Evolutionary conservation across 176 grass and related monocot genomes (phyloP), one percentile per base, ranked within the genome.

Genomic region (Juncus inflexus): DNA sequence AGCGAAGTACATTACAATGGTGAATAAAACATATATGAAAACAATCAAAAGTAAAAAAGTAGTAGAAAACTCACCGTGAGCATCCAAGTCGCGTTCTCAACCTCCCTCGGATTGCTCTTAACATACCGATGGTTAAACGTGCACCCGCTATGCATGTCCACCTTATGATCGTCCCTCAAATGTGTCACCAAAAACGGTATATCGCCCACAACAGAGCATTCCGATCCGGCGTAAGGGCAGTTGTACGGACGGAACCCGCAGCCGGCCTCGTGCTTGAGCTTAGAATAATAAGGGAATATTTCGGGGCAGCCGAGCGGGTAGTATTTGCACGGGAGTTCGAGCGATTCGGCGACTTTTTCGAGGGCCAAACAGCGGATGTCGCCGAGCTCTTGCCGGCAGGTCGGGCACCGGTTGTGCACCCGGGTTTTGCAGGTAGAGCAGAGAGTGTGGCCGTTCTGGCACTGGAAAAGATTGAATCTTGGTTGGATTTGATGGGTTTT

Each of bases 41-140:
- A 28, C 35, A 8, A 74, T 12, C 3, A 64, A 40, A 51, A 78
- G 61, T 14, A 38, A 9, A 47, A 47, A 62, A 65, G 19, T 2
- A 70, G 39, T 2, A 40, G 10, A 77, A 3, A 53, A 62, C 78
- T 63, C 77, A 95, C 91, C 4, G 87, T 90, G 12, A 90, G 73
- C 91, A 90, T 90, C 91, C 91, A 96, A 64, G 87, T 96, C 12
- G 87, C 87, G 28, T 90, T 90, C 64, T 96, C 87, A 15, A 90
- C 86, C 72, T 90, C 87, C 10, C 79, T 65, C 2, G 81, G 81
- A 61, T 96, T 90, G 0, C 83, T 82, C 58, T 90, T 96, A 55
- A 96, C 87, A 13, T 96, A 96, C 79, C 91, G 78, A 74, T 96
- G 87, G 79, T 90, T 96, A 85, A 90, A 96, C 0, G 91, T 90